Conservation (phyloP, 73 alveolate genomes). For the Tetrahymena borealis region DNA sequence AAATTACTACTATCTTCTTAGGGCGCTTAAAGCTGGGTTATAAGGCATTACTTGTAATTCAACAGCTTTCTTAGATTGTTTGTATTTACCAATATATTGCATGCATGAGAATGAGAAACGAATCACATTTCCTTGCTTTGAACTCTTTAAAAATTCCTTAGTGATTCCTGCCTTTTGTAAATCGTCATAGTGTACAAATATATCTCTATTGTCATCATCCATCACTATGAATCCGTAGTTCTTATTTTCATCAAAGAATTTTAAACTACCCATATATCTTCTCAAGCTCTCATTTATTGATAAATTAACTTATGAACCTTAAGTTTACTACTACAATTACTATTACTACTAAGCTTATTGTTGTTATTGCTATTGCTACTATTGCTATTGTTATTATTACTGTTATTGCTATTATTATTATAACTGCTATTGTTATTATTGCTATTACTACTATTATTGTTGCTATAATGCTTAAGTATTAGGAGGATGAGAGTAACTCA, state of each 20-base stretch:
- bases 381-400: neutral
- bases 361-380: neutral
- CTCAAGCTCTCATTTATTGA: neutral
- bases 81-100: conserved; percentile 69
- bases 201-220: conserved; percentile 63
- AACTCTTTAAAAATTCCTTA: conserved; percentile 44
- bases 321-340: neutral
- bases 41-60: conserved; percentile 48
- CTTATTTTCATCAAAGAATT: conserved; percentile 66
- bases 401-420: neutral
- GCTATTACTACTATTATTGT: neutral
- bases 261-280: conserved; percentile 53
- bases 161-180: conserved; percentile 57
- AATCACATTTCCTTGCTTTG: conserved; percentile 31
- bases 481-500: neutral
- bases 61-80: conserved; percentile 61
- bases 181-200: conserved; percentile 72
- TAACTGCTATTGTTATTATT: neutral
- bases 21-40: neutral
- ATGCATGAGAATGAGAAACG: conserved; percentile 58
- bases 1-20: neutral
- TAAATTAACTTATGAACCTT: neutral
- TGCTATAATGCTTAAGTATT: neutral
- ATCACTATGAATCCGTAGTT: conserved; percentile 62
- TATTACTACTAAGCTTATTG: neutral